A percentile compares a stretch with the other conserved stretches of the same genome.
phyloP scores from a whole-genome alignment of 2,329 filamentous ascomycete genomes.

The Endoconidiophora polonica region DNA sequence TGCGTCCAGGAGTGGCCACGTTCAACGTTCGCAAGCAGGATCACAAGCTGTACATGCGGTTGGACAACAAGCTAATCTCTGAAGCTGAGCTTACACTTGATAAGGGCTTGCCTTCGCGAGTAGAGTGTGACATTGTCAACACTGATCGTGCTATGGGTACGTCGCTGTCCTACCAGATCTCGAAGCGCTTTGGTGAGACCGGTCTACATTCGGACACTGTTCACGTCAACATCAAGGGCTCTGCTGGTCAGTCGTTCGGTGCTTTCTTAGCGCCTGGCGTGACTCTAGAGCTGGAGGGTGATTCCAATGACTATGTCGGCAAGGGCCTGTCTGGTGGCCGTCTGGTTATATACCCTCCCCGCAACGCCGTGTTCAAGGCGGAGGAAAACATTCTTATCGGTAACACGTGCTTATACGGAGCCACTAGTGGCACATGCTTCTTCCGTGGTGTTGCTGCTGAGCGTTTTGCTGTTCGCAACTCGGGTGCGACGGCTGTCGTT shows the following conservation, averaged over 20 bases:
- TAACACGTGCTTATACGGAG: slow-evolving; percentile 90
- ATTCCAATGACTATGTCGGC: slow-evolving; percentile 91
- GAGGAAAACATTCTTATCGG: slow-evolving; percentile 91
- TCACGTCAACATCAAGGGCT: slow-evolving; percentile 91
- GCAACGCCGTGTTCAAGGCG: slow-evolving; percentile 80
- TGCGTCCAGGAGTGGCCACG: slow-evolving; percentile 82
- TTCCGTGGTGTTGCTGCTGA: slow-evolving; percentile 95
- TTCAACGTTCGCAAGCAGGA: slow-evolving; percentile 98
- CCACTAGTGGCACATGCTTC: slow-evolving; percentile 79
- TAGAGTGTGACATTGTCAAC: slow-evolving; percentile 93
- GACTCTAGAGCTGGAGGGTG: slow-evolving; percentile 86
- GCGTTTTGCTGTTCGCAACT: slow-evolving; percentile 92
- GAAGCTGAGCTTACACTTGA: slow-evolving; percentile 89
- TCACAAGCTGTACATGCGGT: slow-evolving; percentile 76
- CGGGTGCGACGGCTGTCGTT: slow-evolving; percentile 86
- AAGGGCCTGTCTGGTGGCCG: slow-evolving; percentile 90
- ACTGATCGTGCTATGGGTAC: slow-evolving; percentile 89
- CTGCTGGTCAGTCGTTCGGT: slow-evolving; percentile 91
- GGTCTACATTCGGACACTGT: slow-evolving; percentile 86
- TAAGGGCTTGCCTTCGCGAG: slow-evolving; percentile 80
- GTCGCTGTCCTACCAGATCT: slow-evolving; percentile 89
- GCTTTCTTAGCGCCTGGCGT: slow-evolving; percentile 86
- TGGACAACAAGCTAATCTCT: slow-evolving; percentile 94
- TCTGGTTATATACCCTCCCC: slow-evolving; percentile 82
- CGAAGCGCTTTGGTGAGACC: slow-evolving; percentile 75